Evolutionary conservation across 1,284 basidiomycete genomes (phyloP), one percentile per base, ranked within the genome.

Genomic region (Cryptococcus neoformans): DNA sequence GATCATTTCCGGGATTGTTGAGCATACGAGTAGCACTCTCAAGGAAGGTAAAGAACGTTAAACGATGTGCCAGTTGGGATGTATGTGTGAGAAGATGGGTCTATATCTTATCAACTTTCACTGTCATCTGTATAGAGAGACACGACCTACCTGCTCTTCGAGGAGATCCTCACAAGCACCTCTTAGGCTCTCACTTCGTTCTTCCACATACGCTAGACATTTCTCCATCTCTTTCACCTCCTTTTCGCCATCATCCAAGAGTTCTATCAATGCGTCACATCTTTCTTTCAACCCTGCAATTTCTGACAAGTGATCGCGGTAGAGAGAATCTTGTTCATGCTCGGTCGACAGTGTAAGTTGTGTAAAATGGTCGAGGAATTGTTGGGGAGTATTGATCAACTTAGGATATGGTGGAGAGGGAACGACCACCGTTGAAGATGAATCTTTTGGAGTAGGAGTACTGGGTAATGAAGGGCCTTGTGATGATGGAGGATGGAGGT

Each of bases 341-440:
- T 92, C 87, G 37, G 95, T 89, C 1, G 87, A 88, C 16, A 88
- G 82, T 62, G 95, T 91, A 51, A 96, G 85, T 42, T 88, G 81
- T 0, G 89, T 83, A 73, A 92, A 93, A 87, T 92, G 95, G 78
- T 96, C 93, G 69, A 93, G 91, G 76, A 96, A 95, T 65, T 94
- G 90, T 67, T 96, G 90, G 0, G 91, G 87, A 0, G 90, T 93
- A 60, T 87, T 83, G 46, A 97, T 85, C 77, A 70, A 85, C 82
- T 35, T n/a, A 0, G 66, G 70, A 55, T 68, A 76, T 41, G 73
- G 68, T 12, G 70, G 67, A 35, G 46, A 47, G 21, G 28, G 10
- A 34, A 34, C 34, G 34, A 14, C 34, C 16, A 16, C 4, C 72
- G 74, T 17, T 74, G 73, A 41, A 76, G 53, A 53, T 44, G 28